Conservation (phyloP, 2,329 filamentous ascomycete species). For the Neonectria coccinea region DNA sequence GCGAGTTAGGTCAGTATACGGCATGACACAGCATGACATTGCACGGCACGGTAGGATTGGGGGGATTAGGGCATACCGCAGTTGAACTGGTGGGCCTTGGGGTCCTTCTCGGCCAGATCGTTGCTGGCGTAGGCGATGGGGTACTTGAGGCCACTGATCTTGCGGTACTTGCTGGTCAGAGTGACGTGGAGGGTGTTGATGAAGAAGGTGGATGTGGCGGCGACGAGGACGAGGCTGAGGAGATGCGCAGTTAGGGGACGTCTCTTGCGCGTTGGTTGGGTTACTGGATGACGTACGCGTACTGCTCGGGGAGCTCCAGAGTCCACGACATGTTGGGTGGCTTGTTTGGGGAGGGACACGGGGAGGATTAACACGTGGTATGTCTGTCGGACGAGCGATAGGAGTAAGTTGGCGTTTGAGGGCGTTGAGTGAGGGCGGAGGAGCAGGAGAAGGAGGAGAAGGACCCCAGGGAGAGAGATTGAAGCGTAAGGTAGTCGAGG, state of each 20-base stretch:
- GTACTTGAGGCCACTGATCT: constrained; percentile 65
- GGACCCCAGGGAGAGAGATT: background rate
- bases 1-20: background rate
- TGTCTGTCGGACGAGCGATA: background rate
- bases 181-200: constrained; percentile 65
- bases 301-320: constrained; percentile 61
- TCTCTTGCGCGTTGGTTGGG: background rate
- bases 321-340: constrained; percentile 56
- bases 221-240: constrained; percentile 72
- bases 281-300: constrained; percentile 57
- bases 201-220: constrained; percentile 68
- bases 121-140: constrained; percentile 67
- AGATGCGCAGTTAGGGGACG: background rate
- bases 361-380: constrained; percentile 15
- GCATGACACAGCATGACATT: too few relatives aligned
- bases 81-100: constrained; percentile 70
- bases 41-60: too few relatives aligned
- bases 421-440: background rate
- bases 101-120: constrained; percentile 66
- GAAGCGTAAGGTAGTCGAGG: background rate
- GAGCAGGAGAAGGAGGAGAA: background rate
- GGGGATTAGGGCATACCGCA: constrained; percentile 58
- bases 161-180: constrained; percentile 63
- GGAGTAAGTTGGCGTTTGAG: background rate
- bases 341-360: constrained; percentile 10